Evolutionary conservation across 2,329 filamentous ascomycete species (phyloP).

Genomic region (Coniochaeta ligniaria): DNA sequence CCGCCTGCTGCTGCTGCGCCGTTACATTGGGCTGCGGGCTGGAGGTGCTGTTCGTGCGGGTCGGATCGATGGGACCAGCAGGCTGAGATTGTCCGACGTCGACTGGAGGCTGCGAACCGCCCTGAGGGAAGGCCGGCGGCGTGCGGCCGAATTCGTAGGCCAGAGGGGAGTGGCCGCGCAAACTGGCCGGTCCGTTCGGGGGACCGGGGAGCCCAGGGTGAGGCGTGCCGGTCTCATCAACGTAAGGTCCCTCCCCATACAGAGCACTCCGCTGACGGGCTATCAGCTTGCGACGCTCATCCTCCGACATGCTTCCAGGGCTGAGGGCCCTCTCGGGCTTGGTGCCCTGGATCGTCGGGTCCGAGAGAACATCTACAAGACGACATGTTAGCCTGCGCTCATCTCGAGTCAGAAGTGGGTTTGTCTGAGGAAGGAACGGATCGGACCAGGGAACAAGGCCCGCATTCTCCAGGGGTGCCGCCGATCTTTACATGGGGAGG

Average conservation of each 20-base stretch:
- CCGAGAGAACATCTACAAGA: slow-evolving; percentile 38
- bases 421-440: background rate
- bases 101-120: slow-evolving; percentile 34
- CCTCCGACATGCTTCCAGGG: slow-evolving; percentile 81
- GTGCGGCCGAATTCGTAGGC: slow-evolving; percentile 57
- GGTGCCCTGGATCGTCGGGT: slow-evolving; percentile 22
- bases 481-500: slow-evolving; percentile 11
- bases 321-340: slow-evolving; percentile 85
- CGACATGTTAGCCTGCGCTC: slow-evolving; percentile 18
- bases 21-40: slow-evolving; percentile 65
- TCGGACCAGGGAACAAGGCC: background rate
- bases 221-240: slow-evolving; percentile 59
- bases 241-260: slow-evolving; percentile 70
- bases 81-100: slow-evolving; percentile 33
- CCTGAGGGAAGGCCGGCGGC: slow-evolving; percentile 42
- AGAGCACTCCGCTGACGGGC: slow-evolving; percentile 91
- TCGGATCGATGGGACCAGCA: slow-evolving; percentile 46
- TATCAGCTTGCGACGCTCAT: slow-evolving; percentile 92
- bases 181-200: slow-evolving; percentile 53
- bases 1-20: background rate
- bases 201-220: slow-evolving; percentile 61
- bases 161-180: slow-evolving; percentile 73
- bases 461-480: background rate
- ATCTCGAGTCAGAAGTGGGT: slow-evolving; percentile 3
- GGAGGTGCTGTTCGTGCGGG: slow-evolving; percentile 75